Conservation (phyloP, 768 basidiomycete species). For the Mycena maculata region DNA sequence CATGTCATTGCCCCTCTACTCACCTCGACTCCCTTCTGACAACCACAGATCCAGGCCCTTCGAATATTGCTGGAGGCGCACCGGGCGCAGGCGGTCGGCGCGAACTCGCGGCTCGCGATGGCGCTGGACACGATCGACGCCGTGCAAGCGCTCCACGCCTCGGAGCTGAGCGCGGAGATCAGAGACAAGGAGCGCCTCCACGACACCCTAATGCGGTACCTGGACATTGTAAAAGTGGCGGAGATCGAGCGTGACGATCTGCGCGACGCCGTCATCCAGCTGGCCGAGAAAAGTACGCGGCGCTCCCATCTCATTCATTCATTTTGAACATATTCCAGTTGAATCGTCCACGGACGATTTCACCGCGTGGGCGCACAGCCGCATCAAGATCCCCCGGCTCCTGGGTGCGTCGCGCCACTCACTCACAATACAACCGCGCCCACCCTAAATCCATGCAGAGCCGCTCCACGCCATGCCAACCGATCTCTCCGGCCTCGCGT, state of each 20-base stretch:
- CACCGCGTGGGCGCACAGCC: slow-evolving; percentile 59
- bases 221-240: slow-evolving; percentile 42
- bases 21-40: not conserved
- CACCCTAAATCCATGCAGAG: slow-evolving; percentile 26
- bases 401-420: slow-evolving; percentile 63
- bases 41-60: slow-evolving; percentile 1
- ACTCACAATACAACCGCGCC: not conserved
- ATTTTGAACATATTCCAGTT: slow-evolving; percentile 48
- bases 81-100: not conserved
- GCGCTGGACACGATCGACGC: slow-evolving; percentile 64
- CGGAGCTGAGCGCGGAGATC: slow-evolving; percentile 52
- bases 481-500: slow-evolving; percentile 15
- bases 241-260: slow-evolving; percentile 66
- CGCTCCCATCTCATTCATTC: not conserved
- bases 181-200: slow-evolving; percentile 49
- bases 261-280: slow-evolving; percentile 60
- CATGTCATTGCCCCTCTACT: not conserved
- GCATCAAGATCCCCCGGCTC: slow-evolving; percentile 53
- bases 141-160: slow-evolving; percentile 50
- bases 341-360: slow-evolving; percentile 55
- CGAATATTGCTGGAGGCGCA: not conserved
- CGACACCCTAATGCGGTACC: slow-evolving; percentile 52
- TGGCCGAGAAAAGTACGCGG: slow-evolving; percentile 70
- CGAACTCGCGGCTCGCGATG: slow-evolving; percentile 60
- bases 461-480: slow-evolving; percentile 24